Evolutionary conservation across 371 early-diverging fungal genomes (phyloP).

Genomic region (Sporodiniella umbellata): DNA sequence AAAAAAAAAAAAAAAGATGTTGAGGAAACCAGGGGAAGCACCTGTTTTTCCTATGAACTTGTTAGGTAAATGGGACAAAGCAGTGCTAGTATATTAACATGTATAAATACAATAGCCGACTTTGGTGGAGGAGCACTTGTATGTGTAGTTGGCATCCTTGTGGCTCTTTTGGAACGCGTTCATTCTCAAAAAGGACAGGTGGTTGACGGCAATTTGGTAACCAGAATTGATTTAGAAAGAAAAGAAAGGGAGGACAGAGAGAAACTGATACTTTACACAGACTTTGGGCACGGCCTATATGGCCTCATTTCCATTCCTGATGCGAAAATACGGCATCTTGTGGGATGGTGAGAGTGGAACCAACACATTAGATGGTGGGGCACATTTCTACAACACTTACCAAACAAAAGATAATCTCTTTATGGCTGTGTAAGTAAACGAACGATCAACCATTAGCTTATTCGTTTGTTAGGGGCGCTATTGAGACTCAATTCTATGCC

Average conservation of each 20-base stretch:
- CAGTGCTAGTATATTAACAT: no score
- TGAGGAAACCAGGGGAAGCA: constrained; percentile 54
- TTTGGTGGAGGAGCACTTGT: constrained; percentile 78
- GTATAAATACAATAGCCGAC: no score
- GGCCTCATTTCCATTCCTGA: constrained; percentile 54
- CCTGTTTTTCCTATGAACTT: constrained; percentile 69
- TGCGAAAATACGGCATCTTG: constrained; percentile 53
- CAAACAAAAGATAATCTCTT: constrained; percentile 65
- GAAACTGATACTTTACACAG: constrained; percentile 14
- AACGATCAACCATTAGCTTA: not conserved
- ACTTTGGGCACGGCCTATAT: constrained; percentile 54
- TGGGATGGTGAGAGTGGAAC: constrained; percentile 59
- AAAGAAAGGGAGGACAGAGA: not conserved
- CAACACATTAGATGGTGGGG: constrained; percentile 68
- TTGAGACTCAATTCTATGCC: constrained; percentile 71
- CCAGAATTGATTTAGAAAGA: no score
- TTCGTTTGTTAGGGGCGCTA: constrained; percentile 52
- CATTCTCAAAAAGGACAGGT: constrained; percentile 70
- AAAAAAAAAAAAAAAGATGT: no score
- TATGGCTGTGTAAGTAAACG: constrained; percentile 60
- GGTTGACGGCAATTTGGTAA: constrained; percentile 69
- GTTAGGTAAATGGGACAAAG: constrained; percentile 29
- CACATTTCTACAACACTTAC: constrained; percentile 72
- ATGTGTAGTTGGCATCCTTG: constrained; percentile 66
- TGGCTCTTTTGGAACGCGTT: constrained; percentile 63